Conservation (phyloP, 1,284 basidiomycete species). For the Spongispora temasekensis region DNA sequence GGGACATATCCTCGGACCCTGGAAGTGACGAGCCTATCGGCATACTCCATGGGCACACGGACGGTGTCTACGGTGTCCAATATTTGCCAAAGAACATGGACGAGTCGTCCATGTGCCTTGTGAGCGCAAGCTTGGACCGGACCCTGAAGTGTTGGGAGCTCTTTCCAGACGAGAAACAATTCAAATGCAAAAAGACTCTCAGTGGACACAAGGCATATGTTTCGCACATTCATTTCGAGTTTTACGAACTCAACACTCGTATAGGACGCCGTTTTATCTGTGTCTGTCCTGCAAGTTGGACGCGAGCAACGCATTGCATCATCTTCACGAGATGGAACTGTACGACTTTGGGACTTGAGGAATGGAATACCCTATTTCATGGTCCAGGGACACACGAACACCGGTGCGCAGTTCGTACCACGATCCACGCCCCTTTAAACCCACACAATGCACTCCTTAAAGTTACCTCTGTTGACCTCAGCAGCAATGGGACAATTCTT, state of each 20-base stretch:
- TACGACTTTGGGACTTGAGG: constrained; percentile 35
- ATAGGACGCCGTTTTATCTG: constrained; percentile 34
- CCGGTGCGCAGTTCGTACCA: constrained; percentile 28
- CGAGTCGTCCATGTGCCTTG: constrained; percentile 18
- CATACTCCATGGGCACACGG: constrained; percentile 28
- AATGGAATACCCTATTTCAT: constrained; percentile 35
- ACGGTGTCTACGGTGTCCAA: constrained; percentile 34
- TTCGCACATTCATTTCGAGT: neutral
- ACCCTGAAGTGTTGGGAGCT: constrained; percentile 34
- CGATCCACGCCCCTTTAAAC: constrained; percentile 24
- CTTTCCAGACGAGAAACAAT: constrained; percentile 23
- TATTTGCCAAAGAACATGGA: constrained; percentile 22
- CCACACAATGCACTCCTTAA: neutral
- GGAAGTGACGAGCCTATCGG: constrained; percentile 20
- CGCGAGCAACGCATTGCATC: constrained; percentile 37
- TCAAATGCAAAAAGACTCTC: constrained; percentile 32
- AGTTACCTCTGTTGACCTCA: constrained; percentile 89
- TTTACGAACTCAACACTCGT: neutral
- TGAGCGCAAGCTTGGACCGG: constrained; percentile 35
- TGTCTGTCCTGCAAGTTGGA: constrained; percentile 35
- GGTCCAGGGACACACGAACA: constrained; percentile 38
- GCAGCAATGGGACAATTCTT: constrained; percentile 70
- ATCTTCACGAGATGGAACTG: constrained; percentile 36
- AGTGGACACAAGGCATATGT: constrained; percentile 28
- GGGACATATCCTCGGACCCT: constrained; percentile 26